Conservation (phyloP, 176 grass and related monocot genomes). For the Panicum miliaceum region DNA sequence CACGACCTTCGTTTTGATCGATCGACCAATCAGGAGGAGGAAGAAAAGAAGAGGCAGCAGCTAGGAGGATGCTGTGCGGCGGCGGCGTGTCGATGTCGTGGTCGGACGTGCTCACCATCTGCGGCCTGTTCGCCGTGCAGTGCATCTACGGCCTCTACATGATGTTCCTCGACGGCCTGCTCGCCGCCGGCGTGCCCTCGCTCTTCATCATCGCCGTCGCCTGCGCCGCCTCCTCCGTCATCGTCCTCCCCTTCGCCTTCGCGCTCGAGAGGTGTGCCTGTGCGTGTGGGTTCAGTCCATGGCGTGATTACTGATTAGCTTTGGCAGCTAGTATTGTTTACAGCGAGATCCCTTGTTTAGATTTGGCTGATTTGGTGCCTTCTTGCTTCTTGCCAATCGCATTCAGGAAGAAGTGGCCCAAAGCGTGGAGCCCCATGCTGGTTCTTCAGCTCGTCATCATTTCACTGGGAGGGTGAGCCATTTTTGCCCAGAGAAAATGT, state of each 20-base stretch:
- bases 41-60: background rate
- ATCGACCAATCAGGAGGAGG: background rate
- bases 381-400: background rate
- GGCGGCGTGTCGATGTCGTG: conserved; percentile 15
- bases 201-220: conserved; percentile 60
- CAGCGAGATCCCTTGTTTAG: background rate
- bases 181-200: conserved; percentile 47
- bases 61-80: background rate
- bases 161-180: conserved; percentile 55
- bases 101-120: conserved; percentile 45
- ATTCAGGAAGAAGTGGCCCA: conserved; percentile 58
- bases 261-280: conserved; percentile 47
- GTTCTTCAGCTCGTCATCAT: conserved; percentile 41
- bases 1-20: background rate
- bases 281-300: background rate
- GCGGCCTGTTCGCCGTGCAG: conserved; percentile 55
- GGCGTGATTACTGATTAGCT: background rate
- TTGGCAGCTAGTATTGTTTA: background rate
- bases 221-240: conserved; percentile 38
- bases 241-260: conserved; percentile 54
- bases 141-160: conserved; percentile 51
- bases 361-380: background rate
- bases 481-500: background rate
- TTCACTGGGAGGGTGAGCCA: conserved; percentile 64
- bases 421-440: conserved; percentile 41